Evolutionary conservation across 2,329 filamentous ascomycete species (phyloP), one percentile per base, ranked within the genome.

Genomic region (Pseudogymnoascus sp.): DNA sequence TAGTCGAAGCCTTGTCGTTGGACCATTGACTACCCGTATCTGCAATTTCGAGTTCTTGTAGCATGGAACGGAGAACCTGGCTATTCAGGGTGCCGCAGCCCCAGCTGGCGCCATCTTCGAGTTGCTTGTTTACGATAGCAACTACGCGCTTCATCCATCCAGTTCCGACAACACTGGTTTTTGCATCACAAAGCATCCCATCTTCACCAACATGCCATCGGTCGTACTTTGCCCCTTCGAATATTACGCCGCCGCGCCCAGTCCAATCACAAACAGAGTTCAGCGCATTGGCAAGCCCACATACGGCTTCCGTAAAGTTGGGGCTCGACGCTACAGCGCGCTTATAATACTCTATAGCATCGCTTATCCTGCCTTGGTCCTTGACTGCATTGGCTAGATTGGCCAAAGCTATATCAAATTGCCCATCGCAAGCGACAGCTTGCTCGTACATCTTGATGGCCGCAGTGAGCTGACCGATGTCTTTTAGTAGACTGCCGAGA

Each of bases 331-430:
- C 82, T 8, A 99, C 93, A 40, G 95, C 95, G 67, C 93, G 86
- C 71, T 86, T 90, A 78, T 99, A 99, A 74, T 96, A 98, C 26
- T 80, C 78, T 65, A 99, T 98, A 1, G 95, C 95, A 73, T 99
- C 95, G 63, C 87, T 89, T 68, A 98, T 91, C 46, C 90, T 86
- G 2, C 95, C 95, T 69, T 96, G 91, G 74, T 99, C 95, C 75
- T 99, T 99, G 68, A 99, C 93, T 7, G 95, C 95, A 74, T 99
- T 99, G 62, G 95, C 95, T 22, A 99, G 81, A 71, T 99, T 99
- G 3, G 95, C 96, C 62, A 99, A 79, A 35, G 95, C 95, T 71
- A 99, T 99, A 72, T 99, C 95, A 71, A 99, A 99, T 24, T 87
- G 90, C n/a, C 87, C 86, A 74, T 99, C 95, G 72, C 93, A 98